Base-by-base conservation (phyloP, 2,329 filamentous ascomycete species). In the Xylariaceae sp. region DNA sequence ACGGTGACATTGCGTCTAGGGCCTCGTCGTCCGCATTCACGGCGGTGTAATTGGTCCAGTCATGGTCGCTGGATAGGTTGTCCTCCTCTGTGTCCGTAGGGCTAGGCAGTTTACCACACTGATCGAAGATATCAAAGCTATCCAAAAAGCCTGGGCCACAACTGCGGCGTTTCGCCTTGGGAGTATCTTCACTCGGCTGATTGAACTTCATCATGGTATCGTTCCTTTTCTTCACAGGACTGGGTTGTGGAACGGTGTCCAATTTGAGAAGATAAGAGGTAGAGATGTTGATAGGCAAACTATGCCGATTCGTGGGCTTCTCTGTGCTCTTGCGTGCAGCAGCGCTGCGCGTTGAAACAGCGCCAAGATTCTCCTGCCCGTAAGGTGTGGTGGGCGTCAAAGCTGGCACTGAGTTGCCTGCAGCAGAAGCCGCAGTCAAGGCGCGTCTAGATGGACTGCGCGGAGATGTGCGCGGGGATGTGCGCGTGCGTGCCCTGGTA, bases 141-240 rank as follows among this genome's bases (percentile, higher is more conserved):
- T 78, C 80, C 63, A 87, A 78, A 66, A 77, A 83, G n/a, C 87
- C 80, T 49, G 86, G 82, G 53, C 88, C 88, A 72, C 96, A 90
- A 74, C 92, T 97, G 69, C 94, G 86, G 65, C 94, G 84, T 78
- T 97, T 97, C 51, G 92, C 90, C 61, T 93, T 89, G 0, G 94
- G 93, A 70, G 90, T 97, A 66, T 89, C 89, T 58, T 89, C 80
- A 67, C 82, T 88, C 34, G 86, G 81, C 64, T 90, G 88, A 69
- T 96, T 92, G 53, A 95, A 77, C 69, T 90, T 91, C 89, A 96
- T 93, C 55, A 88, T 88, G 49, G 89, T 88, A 76, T 97, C 93
- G 70, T 88, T 93, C 68, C 94, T 87, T 80, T 97, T 87, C 81
- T 97, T 97, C 67, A 97, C 77, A 4, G 93, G 92, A 71, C 93